phyloP scores from a whole-genome alignment of 2,329 filamentous ascomycete genomes.

The Metarhizium humberi region DNA sequence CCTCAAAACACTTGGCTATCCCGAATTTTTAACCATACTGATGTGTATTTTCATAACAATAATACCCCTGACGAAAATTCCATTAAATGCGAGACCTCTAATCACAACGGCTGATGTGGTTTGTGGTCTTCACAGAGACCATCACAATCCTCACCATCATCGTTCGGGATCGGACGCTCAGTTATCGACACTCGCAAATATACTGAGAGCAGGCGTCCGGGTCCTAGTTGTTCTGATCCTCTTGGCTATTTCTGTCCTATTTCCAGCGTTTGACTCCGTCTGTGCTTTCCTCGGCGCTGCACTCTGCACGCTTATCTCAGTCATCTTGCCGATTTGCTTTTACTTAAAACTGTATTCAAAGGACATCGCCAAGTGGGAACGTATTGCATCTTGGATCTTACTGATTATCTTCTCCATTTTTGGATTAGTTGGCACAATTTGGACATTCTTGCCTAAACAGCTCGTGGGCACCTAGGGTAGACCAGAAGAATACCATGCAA shows the following conservation, averaged over 20 bases:
- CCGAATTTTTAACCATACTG: constrained; percentile 60
- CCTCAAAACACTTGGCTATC: constrained; percentile 65
- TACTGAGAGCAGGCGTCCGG: constrained; percentile 51
- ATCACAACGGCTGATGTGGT: constrained; percentile 77
- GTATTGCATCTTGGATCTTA: constrained; percentile 55
- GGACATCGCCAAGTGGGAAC: constrained; percentile 57
- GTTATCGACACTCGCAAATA: constrained; percentile 30
- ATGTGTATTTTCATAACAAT: constrained; percentile 84
- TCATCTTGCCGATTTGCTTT: constrained; percentile 80
- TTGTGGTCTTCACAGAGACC: constrained; percentile 54
- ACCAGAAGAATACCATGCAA: background rate
- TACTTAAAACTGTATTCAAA: constrained; percentile 81
- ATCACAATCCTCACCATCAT: constrained; percentile 23
- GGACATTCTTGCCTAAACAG: constrained; percentile 78
- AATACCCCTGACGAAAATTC: constrained; percentile 93
- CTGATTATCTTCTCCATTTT: constrained; percentile 61
- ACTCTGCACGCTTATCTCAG: constrained; percentile 87
- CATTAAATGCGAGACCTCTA: constrained; percentile 80
- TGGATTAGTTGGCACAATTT: constrained; percentile 71
- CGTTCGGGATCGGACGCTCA: constrained; percentile 30
- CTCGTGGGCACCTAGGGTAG: constrained; percentile 46
- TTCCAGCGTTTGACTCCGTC: constrained; percentile 77
- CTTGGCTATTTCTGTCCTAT: constrained; percentile 58
- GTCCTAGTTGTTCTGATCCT: constrained; percentile 62
- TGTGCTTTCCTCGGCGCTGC: constrained; percentile 87